Evolutionary conservation across 2,329 filamentous ascomycete genomes (phyloP), one percentile per base, ranked within the genome.

Genomic region (Cladosporium sp.): DNA sequence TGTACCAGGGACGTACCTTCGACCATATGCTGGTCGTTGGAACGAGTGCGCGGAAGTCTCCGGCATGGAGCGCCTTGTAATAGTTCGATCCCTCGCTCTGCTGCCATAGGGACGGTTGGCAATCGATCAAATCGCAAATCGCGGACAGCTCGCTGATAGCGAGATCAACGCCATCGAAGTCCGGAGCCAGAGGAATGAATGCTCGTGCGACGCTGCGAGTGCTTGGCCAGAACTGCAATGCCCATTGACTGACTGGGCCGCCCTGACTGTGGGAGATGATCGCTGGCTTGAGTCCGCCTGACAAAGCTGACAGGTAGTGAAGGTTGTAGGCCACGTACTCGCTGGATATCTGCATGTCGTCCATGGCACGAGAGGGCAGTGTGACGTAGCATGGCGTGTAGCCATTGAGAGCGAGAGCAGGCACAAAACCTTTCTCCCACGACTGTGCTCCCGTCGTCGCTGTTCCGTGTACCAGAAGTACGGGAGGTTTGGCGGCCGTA

Each of bases 321-420:
- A 76, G 60, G 57, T 66, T 71, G 66, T 76, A 75, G 7, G 74
- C 74, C 12, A 75, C 70, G 58, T 75, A 75, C 66, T 76, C 73
- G 38, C 72, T 68, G 28, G 70, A 71, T 59, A 75, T 58, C 65
- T 76, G 74, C 74, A 76, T 76, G 65, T 76, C 74, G 47, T 71
- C 72, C 72, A 75, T 74, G 12, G 71, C 70, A 6, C 72, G 68
- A 36, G 71, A 69, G 15, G 73, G 74, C 3, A 75, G 68, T 1
- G 70, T 73, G n/a, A 76, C 65, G 63, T 73, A 74, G 68, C 74
- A 76, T 4, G 72, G 69, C 11, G 73, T 76, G 59, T 72, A 76
- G n/a, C 73, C 72, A 28, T 74, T 70, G 15, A 68, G 65, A 18
- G 63, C 54, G 15, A 75, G 64, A 26, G 74, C 74, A 30, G 74